Conservation (phyloP, 108 stramenopile species). For the Nitzschia palea region DNA sequence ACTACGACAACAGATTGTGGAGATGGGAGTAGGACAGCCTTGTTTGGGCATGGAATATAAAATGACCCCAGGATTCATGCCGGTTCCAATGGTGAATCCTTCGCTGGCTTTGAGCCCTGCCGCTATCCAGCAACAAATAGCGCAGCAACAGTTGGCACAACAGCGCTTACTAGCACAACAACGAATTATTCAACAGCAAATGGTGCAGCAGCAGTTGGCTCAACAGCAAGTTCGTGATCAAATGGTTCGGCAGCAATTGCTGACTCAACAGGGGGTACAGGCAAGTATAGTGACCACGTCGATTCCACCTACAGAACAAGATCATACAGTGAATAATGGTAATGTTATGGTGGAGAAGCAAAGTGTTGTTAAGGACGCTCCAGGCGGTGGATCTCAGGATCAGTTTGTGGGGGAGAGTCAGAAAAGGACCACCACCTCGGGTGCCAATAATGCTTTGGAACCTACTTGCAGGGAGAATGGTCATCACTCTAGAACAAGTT, state of each 20-base stretch:
- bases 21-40: conserved; percentile 24
- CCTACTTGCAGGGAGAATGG: too few relatives aligned
- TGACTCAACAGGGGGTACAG: background rate
- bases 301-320: too few relatives aligned
- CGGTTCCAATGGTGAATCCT: background rate
- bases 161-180: background rate
- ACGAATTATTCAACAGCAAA: background rate
- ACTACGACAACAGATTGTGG: conserved; percentile 58
- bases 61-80: background rate
- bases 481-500: too few relatives aligned
- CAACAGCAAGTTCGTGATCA: background rate
- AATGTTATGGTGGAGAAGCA: too few relatives aligned
- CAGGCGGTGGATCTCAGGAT: too few relatives aligned
- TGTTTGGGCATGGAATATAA: conserved; percentile 17
- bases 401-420: too few relatives aligned
- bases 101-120: background rate
- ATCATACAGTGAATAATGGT: background rate
- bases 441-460: too few relatives aligned
- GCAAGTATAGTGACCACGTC: too few relatives aligned
- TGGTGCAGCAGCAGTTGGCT: background rate
- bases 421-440: too few relatives aligned
- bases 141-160: background rate
- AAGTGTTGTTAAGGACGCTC: too few relatives aligned
- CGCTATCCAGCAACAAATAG: background rate
- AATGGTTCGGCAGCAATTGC: background rate